Base-by-base conservation (phyloP, 2,329 filamentous ascomycete genomes). In the Fusarium scirpi region DNA sequence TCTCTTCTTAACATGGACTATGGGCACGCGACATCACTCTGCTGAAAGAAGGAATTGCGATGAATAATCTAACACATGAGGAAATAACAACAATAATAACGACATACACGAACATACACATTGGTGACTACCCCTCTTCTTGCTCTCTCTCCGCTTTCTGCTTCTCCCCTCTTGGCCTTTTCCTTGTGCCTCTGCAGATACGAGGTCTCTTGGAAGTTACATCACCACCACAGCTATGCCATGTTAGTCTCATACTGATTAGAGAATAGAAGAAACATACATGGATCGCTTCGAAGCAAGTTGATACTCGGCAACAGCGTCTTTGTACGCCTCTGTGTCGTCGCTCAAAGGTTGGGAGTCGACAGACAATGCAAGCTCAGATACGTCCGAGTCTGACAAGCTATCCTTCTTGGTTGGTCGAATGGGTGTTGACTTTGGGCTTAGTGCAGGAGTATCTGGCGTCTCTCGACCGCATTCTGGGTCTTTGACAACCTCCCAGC, bases 401-500 rank as follows among this genome's bases (percentile, higher is more conserved):
- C 6, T 25, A 25, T 27, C 13, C 16, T 22, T 10, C 11, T 4
- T 27, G 8, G 12, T 6, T 5, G 43, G 24, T 6, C 20, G 25
- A 16, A 2, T 0, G 2, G 9, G 10, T 11, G 25, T 11, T 2
- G 57, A 3, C 27, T 55, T 57, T 10, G 27, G 24, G 5, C 12
- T 18, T 1, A 45, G 22, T 0, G 6, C 11, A 18, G 62, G 65
- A 51, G 56, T 58, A 6, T 16, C 30, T 16, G 41, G 65, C 0
- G 18, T 30, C 8, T 24, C 25, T 8, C n/a, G 56, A 4, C 38
- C 13, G 4, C 20, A 12, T 9, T 15, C 25, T 6, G 58, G 13
- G 2, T n/a, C 25, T 3, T 60, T 22, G 12, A 61, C 11, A 1
- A 71, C 3, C 20, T 65, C 58, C 67, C 58, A 71, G 22, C 64